Percentiles rank a stretch among this genome's conserved stretches.
Conservation (phyloP, 2,329 filamentous ascomycete species). For the Didymella pomorum region DNA sequence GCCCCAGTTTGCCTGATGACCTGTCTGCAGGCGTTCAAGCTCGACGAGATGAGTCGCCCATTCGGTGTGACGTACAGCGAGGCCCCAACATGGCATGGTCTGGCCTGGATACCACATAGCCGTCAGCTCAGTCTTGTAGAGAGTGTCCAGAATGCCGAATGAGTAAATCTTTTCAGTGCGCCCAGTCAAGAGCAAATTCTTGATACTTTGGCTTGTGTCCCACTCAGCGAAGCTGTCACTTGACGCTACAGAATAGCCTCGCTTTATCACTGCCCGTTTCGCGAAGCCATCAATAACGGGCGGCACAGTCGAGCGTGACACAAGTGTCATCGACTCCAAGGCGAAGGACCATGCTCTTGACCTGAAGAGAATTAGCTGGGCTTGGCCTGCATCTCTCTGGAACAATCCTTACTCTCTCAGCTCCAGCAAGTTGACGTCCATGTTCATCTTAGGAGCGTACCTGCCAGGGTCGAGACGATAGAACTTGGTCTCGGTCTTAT, state of each 20-base stretch:
- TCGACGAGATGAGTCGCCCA: constrained; percentile 41
- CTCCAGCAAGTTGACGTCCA: constrained; percentile 47
- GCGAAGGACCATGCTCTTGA: constrained; percentile 43
- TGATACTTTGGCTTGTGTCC: constrained; percentile 28
- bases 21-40: constrained; percentile 37
- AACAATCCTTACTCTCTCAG: constrained; percentile 35
- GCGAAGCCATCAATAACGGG: constrained; percentile 38
- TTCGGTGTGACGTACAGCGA: constrained; percentile 40
- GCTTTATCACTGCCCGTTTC: constrained; percentile 28
- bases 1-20: constrained; percentile 33
- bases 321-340: constrained; percentile 36
- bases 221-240: constrained; percentile 32
- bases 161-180: constrained; percentile 43
- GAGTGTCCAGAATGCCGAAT: constrained; percentile 39
- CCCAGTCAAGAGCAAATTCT: constrained; percentile 19
- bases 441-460: constrained; percentile 27
- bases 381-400: neutral
- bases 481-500: constrained; percentile 37
- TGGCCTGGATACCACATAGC: constrained; percentile 41
- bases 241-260: constrained; percentile 23
- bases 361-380: constrained; percentile 25
- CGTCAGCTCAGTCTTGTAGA: constrained; percentile 37
- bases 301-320: constrained; percentile 28
- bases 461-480: constrained; percentile 33
- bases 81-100: constrained; percentile 39